Evolutionary conservation across 148 eudicot genomes (phyloP).

Genomic region (Polygonum maritimum): DNA sequence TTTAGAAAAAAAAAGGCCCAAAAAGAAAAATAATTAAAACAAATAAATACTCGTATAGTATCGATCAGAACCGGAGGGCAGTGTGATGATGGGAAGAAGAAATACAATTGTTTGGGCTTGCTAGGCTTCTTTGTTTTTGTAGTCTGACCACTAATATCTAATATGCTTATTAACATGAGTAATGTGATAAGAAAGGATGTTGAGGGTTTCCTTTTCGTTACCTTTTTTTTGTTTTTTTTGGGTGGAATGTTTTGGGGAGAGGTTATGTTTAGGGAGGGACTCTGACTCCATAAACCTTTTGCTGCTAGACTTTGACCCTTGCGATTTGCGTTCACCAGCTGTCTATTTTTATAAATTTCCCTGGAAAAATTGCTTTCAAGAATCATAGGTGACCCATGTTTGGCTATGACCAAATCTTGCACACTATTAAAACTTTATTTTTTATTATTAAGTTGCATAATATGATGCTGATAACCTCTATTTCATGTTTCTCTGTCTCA

Average conservation of each 20-base stretch:
- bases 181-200: not conserved
- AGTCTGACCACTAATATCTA: not conserved
- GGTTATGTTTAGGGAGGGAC: not conserved
- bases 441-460: no score
- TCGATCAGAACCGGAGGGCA: not conserved
- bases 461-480: no score
- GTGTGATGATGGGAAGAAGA: not conserved
- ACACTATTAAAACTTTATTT: not conserved
- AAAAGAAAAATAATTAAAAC: not conserved
- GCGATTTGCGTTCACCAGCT: not conserved
- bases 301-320: not conserved
- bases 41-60: not conserved
- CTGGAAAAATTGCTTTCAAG: not conserved
- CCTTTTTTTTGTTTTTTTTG: not conserved
- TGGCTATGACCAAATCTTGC: not conserved
- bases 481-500: not conserved
- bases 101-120: not conserved
- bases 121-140: not conserved
- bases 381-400: not conserved
- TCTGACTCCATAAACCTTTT: not conserved
- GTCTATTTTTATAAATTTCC: not conserved
- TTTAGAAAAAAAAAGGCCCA: conserved; percentile 7
- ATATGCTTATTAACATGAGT: not conserved
- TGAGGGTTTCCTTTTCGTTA: not conserved
- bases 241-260: not conserved